phyloP scores from a whole-genome alignment of 176 grass and related monocot genomes.

The Carex cristatella region DNA sequence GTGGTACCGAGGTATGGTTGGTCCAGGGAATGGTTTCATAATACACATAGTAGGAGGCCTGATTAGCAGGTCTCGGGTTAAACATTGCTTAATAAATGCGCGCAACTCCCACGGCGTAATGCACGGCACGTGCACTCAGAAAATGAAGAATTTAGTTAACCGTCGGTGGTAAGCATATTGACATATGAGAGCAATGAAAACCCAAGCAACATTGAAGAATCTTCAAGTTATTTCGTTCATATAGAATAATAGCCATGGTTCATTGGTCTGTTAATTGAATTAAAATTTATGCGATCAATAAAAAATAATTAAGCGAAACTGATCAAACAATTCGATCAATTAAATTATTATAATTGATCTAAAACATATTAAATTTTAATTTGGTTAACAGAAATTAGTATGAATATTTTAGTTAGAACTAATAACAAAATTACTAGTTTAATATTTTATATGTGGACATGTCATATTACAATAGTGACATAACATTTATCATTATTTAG shows the following conservation, averaged over 20 bases:
- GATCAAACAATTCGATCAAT: too few species aligned
- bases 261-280: too few species aligned
- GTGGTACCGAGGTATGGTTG: neutral
- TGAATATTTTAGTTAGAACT: too few species aligned
- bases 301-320: too few species aligned
- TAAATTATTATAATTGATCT: too few species aligned
- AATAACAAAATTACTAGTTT: too few species aligned
- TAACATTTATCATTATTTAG: neutral
- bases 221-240: neutral
- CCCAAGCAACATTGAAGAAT: neutral
- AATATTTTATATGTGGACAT: too few species aligned
- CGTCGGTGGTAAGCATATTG: neutral
- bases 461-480: neutral
- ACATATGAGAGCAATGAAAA: neutral
- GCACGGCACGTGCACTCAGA: neutral
- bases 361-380: too few species aligned
- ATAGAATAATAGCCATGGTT: too few species aligned
- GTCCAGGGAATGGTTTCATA: neutral
- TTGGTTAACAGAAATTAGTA: too few species aligned
- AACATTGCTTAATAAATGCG: conserved; percentile 13
- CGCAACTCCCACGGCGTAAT: neutral
- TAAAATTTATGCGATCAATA: too few species aligned
- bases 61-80: conserved; percentile 21
- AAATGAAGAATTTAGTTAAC: neutral
- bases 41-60: neutral